A percentile compares a stretch with the other conserved stretches of the same genome.
Evolutionary conservation across 495 filamentous ascomycete species (phyloP).

Genomic region (Penicillium lividum): DNA sequence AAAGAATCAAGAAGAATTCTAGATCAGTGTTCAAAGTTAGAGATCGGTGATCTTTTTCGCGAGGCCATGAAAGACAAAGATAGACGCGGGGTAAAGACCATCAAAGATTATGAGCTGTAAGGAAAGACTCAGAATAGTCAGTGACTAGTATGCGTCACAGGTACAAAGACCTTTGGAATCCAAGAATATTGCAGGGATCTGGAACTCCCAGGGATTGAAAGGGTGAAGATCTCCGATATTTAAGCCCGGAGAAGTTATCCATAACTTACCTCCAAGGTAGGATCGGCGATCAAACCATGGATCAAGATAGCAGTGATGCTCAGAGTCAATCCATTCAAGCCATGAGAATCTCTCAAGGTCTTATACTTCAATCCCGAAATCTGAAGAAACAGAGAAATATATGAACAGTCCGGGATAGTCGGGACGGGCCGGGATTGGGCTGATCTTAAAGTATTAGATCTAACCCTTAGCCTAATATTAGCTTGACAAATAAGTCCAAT

Average conservation of each 20-base stretch:
- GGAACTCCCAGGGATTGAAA: neutral
- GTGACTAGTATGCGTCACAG: neutral
- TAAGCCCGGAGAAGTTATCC: neutral
- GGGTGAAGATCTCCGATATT: conserved; percentile 1
- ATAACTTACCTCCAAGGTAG: neutral
- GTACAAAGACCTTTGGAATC: neutral
- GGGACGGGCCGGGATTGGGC: conserved; percentile 24
- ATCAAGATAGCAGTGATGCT: neutral
- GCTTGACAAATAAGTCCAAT: neutral
- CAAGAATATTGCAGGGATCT: neutral
- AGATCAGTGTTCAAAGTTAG: neutral
- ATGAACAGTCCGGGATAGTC: conserved; percentile 1
- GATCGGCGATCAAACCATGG: neutral
- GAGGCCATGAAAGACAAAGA: neutral
- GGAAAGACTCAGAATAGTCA: too few species aligned
- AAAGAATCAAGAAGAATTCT: neutral
- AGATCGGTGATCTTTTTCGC: neutral
- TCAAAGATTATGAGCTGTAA: neutral
- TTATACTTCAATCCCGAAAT: neutral
- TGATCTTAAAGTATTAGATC: neutral
- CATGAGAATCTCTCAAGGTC: neutral
- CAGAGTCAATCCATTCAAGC: neutral
- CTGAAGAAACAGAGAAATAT: neutral
- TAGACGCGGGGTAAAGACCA: neutral
- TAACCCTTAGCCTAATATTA: neutral